Evolutionary conservation across 371 early-diverging fungal species (phyloP).

Genomic region (Zopfochytrium polystomum): DNA sequence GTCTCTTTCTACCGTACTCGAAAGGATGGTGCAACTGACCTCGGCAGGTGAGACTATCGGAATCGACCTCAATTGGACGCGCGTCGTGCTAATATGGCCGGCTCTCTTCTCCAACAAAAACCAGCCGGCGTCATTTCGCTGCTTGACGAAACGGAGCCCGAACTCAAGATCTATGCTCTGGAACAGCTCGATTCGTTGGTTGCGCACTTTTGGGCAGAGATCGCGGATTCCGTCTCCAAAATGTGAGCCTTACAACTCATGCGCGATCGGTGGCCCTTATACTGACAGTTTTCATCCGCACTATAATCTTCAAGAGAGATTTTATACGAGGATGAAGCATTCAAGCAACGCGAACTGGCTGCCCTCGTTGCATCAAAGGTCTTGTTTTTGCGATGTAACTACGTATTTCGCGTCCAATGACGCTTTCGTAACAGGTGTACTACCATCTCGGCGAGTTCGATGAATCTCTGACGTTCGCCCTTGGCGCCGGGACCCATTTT

Average conservation of each 20-base stretch:
- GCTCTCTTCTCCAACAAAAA: not conserved
- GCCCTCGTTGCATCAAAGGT: constrained; percentile 95
- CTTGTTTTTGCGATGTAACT: too few species aligned
- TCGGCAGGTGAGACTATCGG: constrained; percentile 1
- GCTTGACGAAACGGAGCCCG: constrained; percentile 87
- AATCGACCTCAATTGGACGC: not conserved
- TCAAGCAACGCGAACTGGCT: constrained; percentile 82
- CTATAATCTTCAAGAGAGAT: constrained; percentile 64
- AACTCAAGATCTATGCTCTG: constrained; percentile 88
- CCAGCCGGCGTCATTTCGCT: constrained; percentile 87
- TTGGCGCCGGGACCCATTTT: constrained; percentile 90
- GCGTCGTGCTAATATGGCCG: too few species aligned
- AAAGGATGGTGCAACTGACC: constrained; percentile 8
- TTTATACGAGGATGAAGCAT: constrained; percentile 84
- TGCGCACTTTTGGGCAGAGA: constrained; percentile 96
- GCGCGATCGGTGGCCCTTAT: not conserved
- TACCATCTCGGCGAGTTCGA: constrained; percentile 93
- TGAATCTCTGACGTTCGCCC: constrained; percentile 90
- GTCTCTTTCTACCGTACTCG: too few species aligned
- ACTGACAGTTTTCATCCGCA: not conserved
- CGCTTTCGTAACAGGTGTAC: too few species aligned
- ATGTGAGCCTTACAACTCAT: constrained; percentile 59
- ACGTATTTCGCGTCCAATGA: too few species aligned
- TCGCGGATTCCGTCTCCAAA: constrained; percentile 88
- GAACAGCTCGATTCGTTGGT: constrained; percentile 81